Percentiles rank a stretch among this genome's conserved stretches.
Evolutionary conservation across 768 basidiomycete genomes (phyloP).

Genomic region (Lactifluus volemus): DNA sequence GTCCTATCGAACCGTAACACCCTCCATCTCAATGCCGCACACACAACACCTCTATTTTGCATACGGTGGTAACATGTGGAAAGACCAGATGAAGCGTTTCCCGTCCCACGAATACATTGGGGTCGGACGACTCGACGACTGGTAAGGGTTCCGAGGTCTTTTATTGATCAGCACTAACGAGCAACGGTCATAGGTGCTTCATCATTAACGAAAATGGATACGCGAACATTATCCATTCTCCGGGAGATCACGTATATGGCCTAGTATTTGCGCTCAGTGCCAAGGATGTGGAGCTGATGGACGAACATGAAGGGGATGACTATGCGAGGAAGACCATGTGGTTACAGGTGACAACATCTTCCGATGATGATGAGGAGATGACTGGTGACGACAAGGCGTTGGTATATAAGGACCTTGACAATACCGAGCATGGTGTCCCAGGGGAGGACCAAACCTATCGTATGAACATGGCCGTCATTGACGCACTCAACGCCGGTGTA

Average conservation of each 20-base stretch:
- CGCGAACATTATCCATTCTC: constrained; percentile 6
- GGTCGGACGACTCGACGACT: not conserved
- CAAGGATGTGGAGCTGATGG: constrained; percentile 3
- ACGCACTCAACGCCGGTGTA: constrained; percentile 2
- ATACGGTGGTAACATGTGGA: constrained; percentile 15
- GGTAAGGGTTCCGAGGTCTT: not conserved
- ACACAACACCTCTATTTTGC: constrained; percentile 2
- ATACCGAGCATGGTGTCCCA: constrained; percentile 1
- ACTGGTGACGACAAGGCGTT: not conserved
- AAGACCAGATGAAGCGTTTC: constrained; percentile 15
- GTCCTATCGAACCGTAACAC: too few relatives aligned
- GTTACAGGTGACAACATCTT: not conserved
- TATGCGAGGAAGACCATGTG: constrained; percentile 6
- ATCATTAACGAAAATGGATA: constrained; percentile 10
- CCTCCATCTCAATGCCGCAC: not conserved
- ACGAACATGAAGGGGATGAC: not conserved
- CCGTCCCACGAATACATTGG: constrained; percentile 7
- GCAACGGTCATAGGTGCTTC: constrained; percentile 4
- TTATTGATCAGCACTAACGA: not conserved
- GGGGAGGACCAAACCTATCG: constrained; percentile 11
- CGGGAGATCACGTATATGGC: constrained; percentile 5
- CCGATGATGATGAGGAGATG: not conserved
- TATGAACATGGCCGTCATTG: constrained; percentile 7
- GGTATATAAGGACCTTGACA: constrained; percentile 3
- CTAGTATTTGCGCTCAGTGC: constrained; percentile 2